Base-by-base conservation (phyloP, 176 grass and related monocot genomes). In the Bromus sterilis region DNA sequence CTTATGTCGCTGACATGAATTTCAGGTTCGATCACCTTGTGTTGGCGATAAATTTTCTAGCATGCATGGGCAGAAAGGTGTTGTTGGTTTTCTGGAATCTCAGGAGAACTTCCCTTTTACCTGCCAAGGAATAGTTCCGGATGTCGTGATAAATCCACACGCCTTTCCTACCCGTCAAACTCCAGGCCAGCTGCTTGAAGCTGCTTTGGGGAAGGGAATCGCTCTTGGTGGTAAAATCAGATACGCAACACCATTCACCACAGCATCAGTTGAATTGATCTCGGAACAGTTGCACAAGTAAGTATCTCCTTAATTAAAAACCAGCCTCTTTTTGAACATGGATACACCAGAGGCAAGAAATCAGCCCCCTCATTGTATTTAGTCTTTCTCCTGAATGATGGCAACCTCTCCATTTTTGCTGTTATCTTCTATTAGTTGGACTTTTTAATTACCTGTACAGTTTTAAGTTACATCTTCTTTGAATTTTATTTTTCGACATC, bases 121-220 rank as follows among this genome's bases (percentile, higher is more conserved):
- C 20, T 43, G 43, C 64, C 71, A 98, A 88, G 90, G 95, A 55
- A 98, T 98, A 82, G 95, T 98, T 78, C 95, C 92, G 0, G 95
- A 98, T 79, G 86, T 98, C 49, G 95, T 95, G 63, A 98, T 98
- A 84, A 98, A 98, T 83, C 95, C 95, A 37, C 95, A 98, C 57
- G 92, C 92, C n/a, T 98, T 95, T 76, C 95, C 95, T 79, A 98
- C 95, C 59, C 86, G 95, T 76, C 95, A 98, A 86, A 98, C 95
- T 59, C 95, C 92, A 23, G 95, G 95, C 1, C 95, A 98, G 84
- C 84, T 98, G 71, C 88, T 98, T 83, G 95, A 98, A 82, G 93
- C 95, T 91, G 95, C 95, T 77, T 75, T 98, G 84, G 95, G 92
- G 20, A 98, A 98, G 84, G 92, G 95, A 82, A 98, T 98, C 28